Evolutionary conservation across 2,329 filamentous ascomycete genomes (phyloP).

Genomic region (Verticillium alfalfae): DNA sequence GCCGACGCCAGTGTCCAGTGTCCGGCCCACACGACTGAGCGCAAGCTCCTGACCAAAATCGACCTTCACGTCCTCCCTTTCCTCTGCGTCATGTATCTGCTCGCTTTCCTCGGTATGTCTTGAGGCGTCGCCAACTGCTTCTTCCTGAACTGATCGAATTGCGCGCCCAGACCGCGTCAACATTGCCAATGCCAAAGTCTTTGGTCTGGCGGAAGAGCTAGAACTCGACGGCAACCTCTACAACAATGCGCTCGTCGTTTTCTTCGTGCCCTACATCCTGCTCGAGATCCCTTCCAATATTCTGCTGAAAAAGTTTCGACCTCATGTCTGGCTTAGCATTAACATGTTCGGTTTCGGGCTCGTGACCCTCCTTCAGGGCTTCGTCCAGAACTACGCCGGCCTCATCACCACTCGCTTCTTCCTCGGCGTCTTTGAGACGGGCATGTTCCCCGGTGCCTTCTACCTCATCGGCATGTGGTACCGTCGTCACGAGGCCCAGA

Average conservation of each 20-base stretch:
- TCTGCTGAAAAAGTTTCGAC: conserved; percentile 33
- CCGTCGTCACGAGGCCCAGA: conserved; percentile 78
- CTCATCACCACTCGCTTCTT: conserved; percentile 80
- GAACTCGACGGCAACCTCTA: conserved; percentile 54
- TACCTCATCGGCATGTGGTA: conserved; percentile 89
- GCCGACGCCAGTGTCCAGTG: conserved; percentile 20
- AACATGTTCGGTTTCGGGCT: conserved; percentile 86
- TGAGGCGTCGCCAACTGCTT: neutral
- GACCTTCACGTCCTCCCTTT: conserved; percentile 68
- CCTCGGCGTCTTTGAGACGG: conserved; percentile 69
- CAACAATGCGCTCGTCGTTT: conserved; percentile 73
- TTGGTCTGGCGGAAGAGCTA: conserved; percentile 59
- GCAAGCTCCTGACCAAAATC: conserved; percentile 62
- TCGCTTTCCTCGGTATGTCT: conserved; percentile 56
- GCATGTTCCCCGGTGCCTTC: conserved; percentile 51
- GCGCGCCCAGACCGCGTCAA: conserved; percentile 57
- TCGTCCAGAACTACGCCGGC: conserved; percentile 72
- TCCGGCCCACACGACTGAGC: conserved; percentile 55
- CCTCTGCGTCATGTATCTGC: conserved; percentile 65
- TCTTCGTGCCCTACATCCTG: conserved; percentile 75
- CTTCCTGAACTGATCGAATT: neutral
- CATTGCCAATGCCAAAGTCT: conserved; percentile 71
- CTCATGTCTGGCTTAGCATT: conserved; percentile 65
- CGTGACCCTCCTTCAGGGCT: conserved; percentile 67
- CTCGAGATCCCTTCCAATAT: conserved; percentile 55